A percentile compares a stretch with the other conserved stretches of the same genome.
phyloP scores from a whole-genome alignment of 1,284 basidiomycete species.

The Pascua sp. region DNA sequence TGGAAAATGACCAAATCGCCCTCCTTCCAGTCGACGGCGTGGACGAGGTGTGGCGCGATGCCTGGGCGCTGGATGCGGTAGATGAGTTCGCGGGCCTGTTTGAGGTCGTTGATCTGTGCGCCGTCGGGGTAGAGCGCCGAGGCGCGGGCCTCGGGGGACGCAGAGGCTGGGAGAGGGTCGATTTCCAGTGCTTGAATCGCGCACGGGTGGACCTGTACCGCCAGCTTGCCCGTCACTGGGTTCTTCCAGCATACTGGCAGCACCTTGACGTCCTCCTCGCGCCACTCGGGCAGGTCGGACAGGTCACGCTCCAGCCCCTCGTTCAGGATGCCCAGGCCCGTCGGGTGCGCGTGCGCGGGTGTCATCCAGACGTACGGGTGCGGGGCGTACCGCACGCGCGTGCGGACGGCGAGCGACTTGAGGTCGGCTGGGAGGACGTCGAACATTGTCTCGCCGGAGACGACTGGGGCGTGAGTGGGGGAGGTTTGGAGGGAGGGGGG shows the following conservation, averaged over 20 bases:
- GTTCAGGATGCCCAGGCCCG: conserved; percentile 71
- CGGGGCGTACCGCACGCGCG: conserved; percentile 65
- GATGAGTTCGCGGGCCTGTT: conserved; percentile 65
- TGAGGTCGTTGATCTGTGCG: conserved; percentile 64
- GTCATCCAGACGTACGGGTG: conserved; percentile 86
- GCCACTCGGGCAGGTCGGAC: conserved; percentile 67
- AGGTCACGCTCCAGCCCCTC: conserved; percentile 66
- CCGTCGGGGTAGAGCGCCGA: conserved; percentile 66
- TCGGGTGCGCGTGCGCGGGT: conserved; percentile 64
- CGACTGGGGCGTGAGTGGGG: conserved; percentile 35
- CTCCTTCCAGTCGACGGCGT: conserved; percentile 59
- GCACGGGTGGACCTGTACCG: conserved; percentile 74
- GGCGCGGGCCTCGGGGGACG: conserved; percentile 50
- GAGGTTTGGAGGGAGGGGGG: not conserved
- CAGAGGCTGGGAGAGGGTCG: conserved; percentile 58
- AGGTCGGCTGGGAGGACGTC: conserved; percentile 67
- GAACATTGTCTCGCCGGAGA: conserved; percentile 76
- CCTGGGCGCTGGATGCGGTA: conserved; percentile 77
- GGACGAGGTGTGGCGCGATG: conserved; percentile 60
- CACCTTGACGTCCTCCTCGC: conserved; percentile 65
- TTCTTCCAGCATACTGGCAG: conserved; percentile 80
- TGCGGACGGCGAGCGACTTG: conserved; percentile 78
- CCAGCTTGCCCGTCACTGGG: conserved; percentile 67
- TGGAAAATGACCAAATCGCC: conserved; percentile 67
- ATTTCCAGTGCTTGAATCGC: conserved; percentile 59